A percentile compares a stretch with the other conserved stretches of the same genome.
These are phyloP conservation scores for Closterium sp. DNA, from an alignment of 139 green algal genomes.

Conservation along the genomic window DNA sequence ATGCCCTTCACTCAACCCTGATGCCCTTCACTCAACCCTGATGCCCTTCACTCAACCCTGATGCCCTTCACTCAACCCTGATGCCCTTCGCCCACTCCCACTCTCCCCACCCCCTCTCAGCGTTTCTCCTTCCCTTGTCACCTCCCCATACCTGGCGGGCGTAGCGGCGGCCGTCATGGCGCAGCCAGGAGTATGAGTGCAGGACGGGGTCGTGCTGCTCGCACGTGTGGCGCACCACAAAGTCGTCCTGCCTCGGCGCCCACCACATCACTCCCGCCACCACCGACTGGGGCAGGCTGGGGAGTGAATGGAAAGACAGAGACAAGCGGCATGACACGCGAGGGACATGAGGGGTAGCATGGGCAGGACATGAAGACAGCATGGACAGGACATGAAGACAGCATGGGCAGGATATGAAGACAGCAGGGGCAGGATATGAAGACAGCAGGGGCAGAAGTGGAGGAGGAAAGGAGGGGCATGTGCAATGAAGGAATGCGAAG, in stretches of 20 bases:
- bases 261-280: slow-evolving; percentile 85
- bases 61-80: no score
- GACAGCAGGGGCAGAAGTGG: no score
- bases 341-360: no score
- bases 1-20: no score
- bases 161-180: slow-evolving; percentile 79
- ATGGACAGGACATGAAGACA: no score
- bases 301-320: neutral
- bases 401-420: no score
- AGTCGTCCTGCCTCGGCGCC: slow-evolving; percentile 30
- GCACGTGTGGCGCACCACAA: slow-evolving; percentile 66
- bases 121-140: neutral
- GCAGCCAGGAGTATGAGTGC: slow-evolving; percentile 47
- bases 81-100: neutral
- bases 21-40: no score
- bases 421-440: no score
- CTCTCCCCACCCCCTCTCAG: neutral
- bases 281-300: slow-evolving; percentile 65
- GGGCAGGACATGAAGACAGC: no score
- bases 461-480: no score
- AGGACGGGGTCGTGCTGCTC: slow-evolving; percentile 55
- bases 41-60: no score
- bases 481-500: no score
- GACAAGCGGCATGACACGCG: neutral
- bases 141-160: slow-evolving; percentile 63